These are phyloP conservation scores for Penicillium fimorum DNA, from an alignment of 495 filamentous ascomycete genomes.

Conservation along the genomic window DNA sequence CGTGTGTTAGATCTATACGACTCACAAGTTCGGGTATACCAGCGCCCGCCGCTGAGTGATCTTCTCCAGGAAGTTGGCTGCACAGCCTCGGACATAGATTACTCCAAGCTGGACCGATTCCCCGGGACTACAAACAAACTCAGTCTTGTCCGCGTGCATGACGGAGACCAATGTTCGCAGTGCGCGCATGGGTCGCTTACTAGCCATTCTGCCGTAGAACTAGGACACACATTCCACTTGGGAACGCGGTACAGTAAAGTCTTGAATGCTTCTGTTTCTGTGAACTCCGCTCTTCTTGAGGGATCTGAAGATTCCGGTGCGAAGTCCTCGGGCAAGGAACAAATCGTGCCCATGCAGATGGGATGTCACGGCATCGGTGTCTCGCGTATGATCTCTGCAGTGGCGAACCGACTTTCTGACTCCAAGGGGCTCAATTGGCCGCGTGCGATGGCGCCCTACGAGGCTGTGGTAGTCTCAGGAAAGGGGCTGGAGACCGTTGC, in stretches of 20 bases:
- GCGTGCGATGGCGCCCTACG: conserved; percentile 77
- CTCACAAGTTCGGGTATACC: conserved; percentile 44
- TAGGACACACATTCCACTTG: conserved; percentile 94
- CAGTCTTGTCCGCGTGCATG: conserved; percentile 60
- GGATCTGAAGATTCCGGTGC: conserved; percentile 13
- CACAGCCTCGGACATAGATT: conserved; percentile 35
- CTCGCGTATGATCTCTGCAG: conserved; percentile 84
- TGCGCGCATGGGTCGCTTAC: conserved; percentile 64
- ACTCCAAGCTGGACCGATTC: conserved; percentile 43
- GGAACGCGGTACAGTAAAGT: conserved; percentile 83
- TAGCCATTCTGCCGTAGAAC: conserved; percentile 73
- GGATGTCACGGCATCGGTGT: conserved; percentile 96
- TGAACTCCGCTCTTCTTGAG: conserved; percentile 30
- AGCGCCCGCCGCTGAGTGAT: conserved; percentile 45
- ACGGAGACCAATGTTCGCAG: conserved; percentile 69
- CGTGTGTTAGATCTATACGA: conserved; percentile 46
- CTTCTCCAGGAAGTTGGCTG: conserved; percentile 33
- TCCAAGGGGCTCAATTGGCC: conserved; percentile 86
- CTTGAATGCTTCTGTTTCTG: conserved; percentile 59
- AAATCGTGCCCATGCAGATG: conserved; percentile 71
- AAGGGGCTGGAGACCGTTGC: conserved; percentile 47
- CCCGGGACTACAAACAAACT: conserved; percentile 39
- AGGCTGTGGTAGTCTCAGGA: conserved; percentile 66
- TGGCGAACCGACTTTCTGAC: conserved; percentile 72
- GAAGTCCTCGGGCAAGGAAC: conserved; percentile 21